Base-by-base conservation (phyloP, 75 land plant species). In the Pinus taeda region DNA sequence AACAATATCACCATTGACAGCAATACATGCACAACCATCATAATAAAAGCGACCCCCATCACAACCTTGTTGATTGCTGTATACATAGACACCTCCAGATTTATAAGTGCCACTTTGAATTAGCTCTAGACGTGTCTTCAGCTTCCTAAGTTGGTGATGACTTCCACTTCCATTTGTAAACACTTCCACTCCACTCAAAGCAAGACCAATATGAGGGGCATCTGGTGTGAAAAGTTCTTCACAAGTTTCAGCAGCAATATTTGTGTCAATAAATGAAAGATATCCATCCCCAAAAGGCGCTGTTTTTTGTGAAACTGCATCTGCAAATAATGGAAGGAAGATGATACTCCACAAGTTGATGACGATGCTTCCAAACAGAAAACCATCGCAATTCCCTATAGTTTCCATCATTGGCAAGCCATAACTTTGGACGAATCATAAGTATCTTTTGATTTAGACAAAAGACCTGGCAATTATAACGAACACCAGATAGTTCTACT, bases 91-190 rank as follows among this genome's bases (percentile, higher is more conserved):
- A 37, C 99, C 99, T 33, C 99, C 99, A 78, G 86, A 85, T 78
- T 86, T 89, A 77, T 76, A 84, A 33, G 99, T 97, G 39, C 95
- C 99, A 78, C 85, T 85, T 77, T 85, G 86, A 76, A 97, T 87
- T 26, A 90, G 80, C 78, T 90, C 92, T 20, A 97, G 79, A 29
- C 99, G 90, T 73, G 90, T 77, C 75, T 97, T 88, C 67, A 97
- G 92, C 85, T 97, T 97, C 73, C 99, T 82, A 53, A 97, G 78
- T 77, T 97, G 99, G 73, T 97, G 99, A 82, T 97, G 99, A 76
- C 95, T 94, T 81, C 99, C 99, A 87, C 98, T 97, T 9, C 95
- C 98, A 88, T 97, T 97, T 79, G 88, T 81, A 80, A 97, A 90
- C 11, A 97, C 90, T 75, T 97, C 99, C 73, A 95, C 95, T 30